Base-by-base conservation (phyloP, 306 rosid genomes). In the Benincasa hispida region DNA sequence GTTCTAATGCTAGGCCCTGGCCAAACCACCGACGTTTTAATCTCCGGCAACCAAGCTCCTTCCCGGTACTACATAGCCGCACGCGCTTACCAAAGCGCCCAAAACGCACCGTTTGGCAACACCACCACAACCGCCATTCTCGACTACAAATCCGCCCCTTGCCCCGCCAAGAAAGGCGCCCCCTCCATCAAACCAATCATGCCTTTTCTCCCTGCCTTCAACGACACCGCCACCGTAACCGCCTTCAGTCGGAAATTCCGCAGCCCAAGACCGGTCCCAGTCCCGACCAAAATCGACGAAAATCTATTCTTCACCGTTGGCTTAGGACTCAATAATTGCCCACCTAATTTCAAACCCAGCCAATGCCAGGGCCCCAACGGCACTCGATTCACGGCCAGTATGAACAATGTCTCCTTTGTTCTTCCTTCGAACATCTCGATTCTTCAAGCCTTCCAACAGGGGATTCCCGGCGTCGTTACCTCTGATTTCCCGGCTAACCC, bases 91-190 rank as follows among this genome's bases (percentile, higher is more conserved):
- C 88, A 83, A 55, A 89, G 92, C 0, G 92, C 99, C 2, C 93
- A 87, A 78, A 88, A 87, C 24, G 99, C 92, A 0, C 35, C 92
- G 0, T 92, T 94, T 32, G 95, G 86, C 85, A 94, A 87, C 87
- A 90, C 98, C 67, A 94, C 99, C 78, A 90, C 96, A 76, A 89
- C 98, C 0, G 99, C 99, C 78, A 90, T 94, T 56, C 96, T 94
- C 10, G 74, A 85, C 6, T 94, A 94, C 88, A 83, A 63, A 27
- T 81, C 91, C 0, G 83, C 93, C 30, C 84, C 87, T 21, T 83
- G 97, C 67, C 78, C 87, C 51, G 77, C 86, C 78, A 81, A 67
- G 8, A 86, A 84, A 5, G 82, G 88, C 10, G 78, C 86, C n/a
- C 18, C 78, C 2, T 10, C 87, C 45, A 28, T 21, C 10, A 86